phyloP scores from a whole-genome alignment of 345 rosid species.

The Populus davidiana region DNA sequence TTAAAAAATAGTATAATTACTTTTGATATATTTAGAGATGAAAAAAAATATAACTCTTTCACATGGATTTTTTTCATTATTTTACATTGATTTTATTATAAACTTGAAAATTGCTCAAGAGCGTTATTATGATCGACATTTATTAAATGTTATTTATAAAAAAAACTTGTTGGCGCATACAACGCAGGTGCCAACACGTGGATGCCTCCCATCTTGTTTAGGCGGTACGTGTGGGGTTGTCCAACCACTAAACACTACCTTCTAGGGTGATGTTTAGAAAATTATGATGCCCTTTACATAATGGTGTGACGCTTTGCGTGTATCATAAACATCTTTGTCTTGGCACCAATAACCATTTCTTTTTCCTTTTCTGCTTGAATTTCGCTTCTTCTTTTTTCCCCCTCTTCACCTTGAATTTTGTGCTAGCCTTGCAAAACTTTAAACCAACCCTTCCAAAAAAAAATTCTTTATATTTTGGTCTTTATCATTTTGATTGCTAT shows the following conservation, averaged over 20 bases:
- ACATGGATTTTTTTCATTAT: rapidly evolving
- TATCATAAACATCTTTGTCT: rapidly evolving
- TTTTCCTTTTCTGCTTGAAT: no score
- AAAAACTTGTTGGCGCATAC: no score
- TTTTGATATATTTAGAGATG: rapidly evolving
- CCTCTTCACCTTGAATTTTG: no score
- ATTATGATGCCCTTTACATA: rapidly evolving
- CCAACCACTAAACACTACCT: rapidly evolving
- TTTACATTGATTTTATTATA: no score
- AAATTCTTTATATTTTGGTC: no score
- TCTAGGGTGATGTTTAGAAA: rapidly evolving
- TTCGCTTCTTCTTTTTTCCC: rapidly evolving
- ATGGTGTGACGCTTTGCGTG: rapidly evolving
- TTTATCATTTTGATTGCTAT: rapidly evolving
- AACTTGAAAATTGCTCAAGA: rapidly evolving
- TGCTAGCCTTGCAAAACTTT: no score
- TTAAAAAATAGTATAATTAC: no score
- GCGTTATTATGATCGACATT: rapidly evolving
- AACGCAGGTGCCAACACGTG: rapidly evolving
- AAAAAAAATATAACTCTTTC: no score
- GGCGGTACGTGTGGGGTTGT: rapidly evolving
- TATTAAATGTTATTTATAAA: no score
- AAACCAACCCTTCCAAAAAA: no score
- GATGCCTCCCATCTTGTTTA: rapidly evolving
- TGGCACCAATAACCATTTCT: no score